These are phyloP conservation scores for Chytriomyces confervae DNA, from an alignment of 192 early-diverging fungal genomes.

Conservation along the genomic window DNA sequence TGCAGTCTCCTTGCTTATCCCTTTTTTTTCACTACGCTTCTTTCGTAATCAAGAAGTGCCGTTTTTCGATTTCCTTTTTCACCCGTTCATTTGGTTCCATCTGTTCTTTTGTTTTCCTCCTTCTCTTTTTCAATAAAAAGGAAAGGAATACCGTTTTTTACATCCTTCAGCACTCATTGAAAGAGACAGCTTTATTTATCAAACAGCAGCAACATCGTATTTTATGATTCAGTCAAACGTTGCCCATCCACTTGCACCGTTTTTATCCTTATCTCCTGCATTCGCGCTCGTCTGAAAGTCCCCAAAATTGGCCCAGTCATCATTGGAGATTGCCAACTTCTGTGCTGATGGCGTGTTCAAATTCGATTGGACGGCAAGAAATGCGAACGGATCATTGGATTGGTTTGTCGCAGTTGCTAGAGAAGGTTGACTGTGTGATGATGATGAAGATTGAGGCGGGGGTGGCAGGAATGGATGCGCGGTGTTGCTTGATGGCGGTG, in stretches of 20 bases:
- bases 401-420: background rate
- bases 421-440: background rate
- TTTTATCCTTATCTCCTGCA: background rate
- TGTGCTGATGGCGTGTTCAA: background rate
- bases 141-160: background rate
- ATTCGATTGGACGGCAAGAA: background rate
- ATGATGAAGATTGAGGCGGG: background rate
- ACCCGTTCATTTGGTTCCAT: background rate
- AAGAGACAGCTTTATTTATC: background rate
- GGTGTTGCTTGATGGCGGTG: constrained; percentile 26
- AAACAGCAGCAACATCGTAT: background rate
- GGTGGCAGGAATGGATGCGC: constrained; percentile 6
- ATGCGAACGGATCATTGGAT: constrained; percentile 19
- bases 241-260: constrained; percentile 20
- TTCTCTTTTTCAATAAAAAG: background rate
- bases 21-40: background rate
- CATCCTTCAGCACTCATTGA: background rate
- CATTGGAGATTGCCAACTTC: background rate
- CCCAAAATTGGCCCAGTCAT: constrained; percentile 48
- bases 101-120: background rate
- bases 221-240: constrained; percentile 30
- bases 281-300: constrained; percentile 38
- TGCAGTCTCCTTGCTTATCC: background rate
- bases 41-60: constrained; percentile 8
- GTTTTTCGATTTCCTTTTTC: background rate